phyloP scores from a whole-genome alignment of 1,284 basidiomycete species.

The Xerocomus nothofagi region DNA sequence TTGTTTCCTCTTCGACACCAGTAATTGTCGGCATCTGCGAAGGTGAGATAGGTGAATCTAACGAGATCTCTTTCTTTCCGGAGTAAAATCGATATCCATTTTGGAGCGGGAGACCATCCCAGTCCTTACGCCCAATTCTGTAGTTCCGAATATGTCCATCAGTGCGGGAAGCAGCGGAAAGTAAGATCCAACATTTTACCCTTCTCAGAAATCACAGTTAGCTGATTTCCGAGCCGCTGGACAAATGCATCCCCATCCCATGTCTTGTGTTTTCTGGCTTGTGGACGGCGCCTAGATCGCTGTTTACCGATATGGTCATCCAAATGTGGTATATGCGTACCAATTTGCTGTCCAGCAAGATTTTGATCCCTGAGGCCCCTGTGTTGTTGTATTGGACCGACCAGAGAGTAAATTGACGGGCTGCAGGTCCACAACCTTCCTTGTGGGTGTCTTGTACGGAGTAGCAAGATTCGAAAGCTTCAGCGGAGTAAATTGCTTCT shows the following conservation, averaged over 20 bases:
- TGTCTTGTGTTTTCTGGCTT: slow-evolving; percentile 81
- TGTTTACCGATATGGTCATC: slow-evolving; percentile 8
- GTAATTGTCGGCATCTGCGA: slow-evolving; percentile 51
- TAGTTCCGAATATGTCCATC: slow-evolving; percentile 9
- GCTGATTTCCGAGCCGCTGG: slow-evolving; percentile 46
- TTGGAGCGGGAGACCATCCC: slow-evolving; percentile 57
- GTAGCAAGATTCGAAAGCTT: slow-evolving; percentile 37
- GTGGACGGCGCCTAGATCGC: slow-evolving; percentile 66
- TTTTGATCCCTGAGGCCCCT: slow-evolving; percentile 16
- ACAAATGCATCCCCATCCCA: slow-evolving; percentile 84
- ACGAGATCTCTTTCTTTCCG: slow-evolving; percentile 61
- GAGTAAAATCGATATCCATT: slow-evolving; percentile 52
- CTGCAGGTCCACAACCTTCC: slow-evolving; percentile 41
- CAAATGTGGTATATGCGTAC: slow-evolving; percentile 37
- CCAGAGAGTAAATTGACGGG: slow-evolving; percentile 40
- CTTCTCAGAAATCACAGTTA: slow-evolving; percentile 65
- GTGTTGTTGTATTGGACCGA: slow-evolving; percentile 10
- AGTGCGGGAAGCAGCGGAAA: slow-evolving; percentile 8
- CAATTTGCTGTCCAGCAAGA: slow-evolving; percentile 71
- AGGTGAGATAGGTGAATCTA: slow-evolving; percentile 51
- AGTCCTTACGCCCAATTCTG: slow-evolving; percentile 63
- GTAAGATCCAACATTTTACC: slow-evolving; percentile 57
- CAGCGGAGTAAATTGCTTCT: slow-evolving; percentile 49
- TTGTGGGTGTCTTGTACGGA: slow-evolving; percentile 30
- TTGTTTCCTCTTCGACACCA: slow-evolving; percentile 35